Base-by-base conservation (phyloP, 768 basidiomycete species). In the Suillus subaureus region DNA sequence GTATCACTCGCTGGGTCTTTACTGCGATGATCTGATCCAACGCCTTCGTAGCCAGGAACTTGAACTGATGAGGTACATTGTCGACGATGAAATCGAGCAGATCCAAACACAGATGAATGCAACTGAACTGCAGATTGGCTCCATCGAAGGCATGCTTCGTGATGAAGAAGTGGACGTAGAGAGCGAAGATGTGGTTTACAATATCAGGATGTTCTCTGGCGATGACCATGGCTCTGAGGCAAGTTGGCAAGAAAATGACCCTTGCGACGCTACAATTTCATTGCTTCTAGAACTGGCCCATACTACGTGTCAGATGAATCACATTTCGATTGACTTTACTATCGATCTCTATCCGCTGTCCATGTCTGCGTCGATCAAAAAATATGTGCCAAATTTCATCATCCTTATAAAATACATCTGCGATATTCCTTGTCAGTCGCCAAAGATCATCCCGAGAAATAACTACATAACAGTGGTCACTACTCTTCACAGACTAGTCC, bases 161-260 rank as follows among this genome's bases (percentile, higher is more conserved):
- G n/a, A 47, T 23, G 45, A 5, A 47, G 45, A n/a, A 13, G 45
- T 47, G 5, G 67, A 55, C 18, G 62, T 35, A 21, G 66, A 55
- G n/a, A 61, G n/a, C 45, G 12, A 47, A 47, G 21, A 23, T 12
- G n/a, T 47, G 13, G 12, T 0, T 47, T 13, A n/a, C 45, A 47
- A 47, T 5, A 6, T 47, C n/a, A 47, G n/a, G 45, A 47, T 23
- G 45, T 13, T 47, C n/a, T 23, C n/a, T 12, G n/a, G 45, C 2
- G 45, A 47, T 47, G n/a, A 47, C 11, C 12, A 23, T 47, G 45
- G 8, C 45, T 12, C n/a, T 47, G 45, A 45, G 21, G 43, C 21
- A n/a, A n/a, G 9, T 45, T 45, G 43, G 43, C 43, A 21, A 21
- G 9, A 45, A 45, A 11, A 45, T 11, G 43, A 45, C 43, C 6